phyloP scores from a whole-genome alignment of 169 alveolate species.

The Ichthyophthirius multifiliis region DNA sequence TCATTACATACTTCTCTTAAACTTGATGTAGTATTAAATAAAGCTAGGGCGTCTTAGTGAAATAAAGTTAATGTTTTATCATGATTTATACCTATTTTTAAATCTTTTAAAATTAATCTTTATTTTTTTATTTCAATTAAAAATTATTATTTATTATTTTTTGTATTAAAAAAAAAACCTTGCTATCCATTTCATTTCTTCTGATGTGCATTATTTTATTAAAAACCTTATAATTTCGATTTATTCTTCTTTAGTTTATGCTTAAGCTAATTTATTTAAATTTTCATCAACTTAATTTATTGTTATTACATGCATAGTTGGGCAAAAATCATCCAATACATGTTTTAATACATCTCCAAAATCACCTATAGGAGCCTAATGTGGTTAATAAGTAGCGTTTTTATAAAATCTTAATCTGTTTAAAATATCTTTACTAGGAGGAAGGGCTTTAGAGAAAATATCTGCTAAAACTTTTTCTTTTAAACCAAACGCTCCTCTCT shows the following conservation, averaged over 20 bases:
- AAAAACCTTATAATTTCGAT: constrained; percentile 43
- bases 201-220: constrained; percentile 55
- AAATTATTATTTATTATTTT: background rate
- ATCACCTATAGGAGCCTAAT: constrained; percentile 72
- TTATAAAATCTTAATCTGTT: constrained; percentile 70
- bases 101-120: constrained; percentile 69
- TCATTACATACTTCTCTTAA: constrained; percentile 67
- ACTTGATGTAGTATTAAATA: constrained; percentile 70
- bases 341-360: constrained; percentile 59
- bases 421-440: constrained; percentile 54
- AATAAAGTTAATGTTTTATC: constrained; percentile 61
- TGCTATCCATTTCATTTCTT: constrained; percentile 70
- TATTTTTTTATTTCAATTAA: background rate
- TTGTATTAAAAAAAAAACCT: background rate
- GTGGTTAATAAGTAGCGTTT: constrained; percentile 61
- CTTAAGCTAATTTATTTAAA: constrained; percentile 52
- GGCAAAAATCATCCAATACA: constrained; percentile 49
- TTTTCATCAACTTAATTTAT: constrained; percentile 52
- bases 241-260: constrained; percentile 56
- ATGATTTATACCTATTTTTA: constrained; percentile 66
- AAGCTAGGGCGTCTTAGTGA: constrained; percentile 71
- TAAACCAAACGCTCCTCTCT: constrained; percentile 66
- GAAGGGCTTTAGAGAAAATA: constrained; percentile 52
- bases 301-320: constrained; percentile 40
- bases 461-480: constrained; percentile 66